phyloP scores from a whole-genome alignment of 2,329 filamentous ascomycete species.

The Aplosporella prunicola region DNA sequence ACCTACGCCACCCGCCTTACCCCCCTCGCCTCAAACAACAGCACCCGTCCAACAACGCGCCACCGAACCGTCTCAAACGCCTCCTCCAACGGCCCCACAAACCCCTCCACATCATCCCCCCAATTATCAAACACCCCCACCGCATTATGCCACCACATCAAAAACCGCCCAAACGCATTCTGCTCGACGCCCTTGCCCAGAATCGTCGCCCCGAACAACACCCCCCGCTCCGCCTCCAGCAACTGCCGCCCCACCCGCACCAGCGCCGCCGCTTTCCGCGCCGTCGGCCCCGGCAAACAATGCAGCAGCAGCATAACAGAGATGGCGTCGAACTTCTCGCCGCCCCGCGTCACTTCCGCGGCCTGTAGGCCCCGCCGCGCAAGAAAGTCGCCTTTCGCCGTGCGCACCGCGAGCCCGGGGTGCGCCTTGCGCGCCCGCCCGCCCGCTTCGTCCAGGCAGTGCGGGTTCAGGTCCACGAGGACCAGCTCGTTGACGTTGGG shows the following conservation, averaged over 20 bases:
- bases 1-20: too few relatives aligned
- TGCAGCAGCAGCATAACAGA: conserved; percentile 14
- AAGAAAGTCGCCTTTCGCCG: conserved; percentile 1
- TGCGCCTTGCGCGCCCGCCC: conserved; percentile 15
- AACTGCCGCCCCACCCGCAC: background rate
- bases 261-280: conserved; percentile 10
- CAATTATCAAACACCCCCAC: conserved; percentile 32
- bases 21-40: conserved; percentile 31
- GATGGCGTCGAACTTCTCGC: conserved; percentile 33
- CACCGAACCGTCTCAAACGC: conserved; percentile 33
- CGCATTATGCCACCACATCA: conserved; percentile 28
- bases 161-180: conserved; percentile 16
- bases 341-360: conserved; percentile 24
- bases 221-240: conserved; percentile 21
- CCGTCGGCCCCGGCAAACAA: conserved; percentile 23
- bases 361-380: conserved; percentile 12
- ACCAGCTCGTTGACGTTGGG: conserved; percentile 13
- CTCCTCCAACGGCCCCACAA: conserved; percentile 25
- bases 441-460: conserved; percentile 25
- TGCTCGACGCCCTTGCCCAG: conserved; percentile 22
- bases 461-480: conserved; percentile 19
- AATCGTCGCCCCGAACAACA: conserved; percentile 32
- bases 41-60: conserved; percentile 28
- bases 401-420: conserved; percentile 15
- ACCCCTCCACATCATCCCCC: conserved; percentile 26